Percentiles rank a stretch among this genome's conserved stretches.
Evolutionary conservation across 441 rosid genomes (phyloP).

Genomic region (Cnidoscolus chayamansa): DNA sequence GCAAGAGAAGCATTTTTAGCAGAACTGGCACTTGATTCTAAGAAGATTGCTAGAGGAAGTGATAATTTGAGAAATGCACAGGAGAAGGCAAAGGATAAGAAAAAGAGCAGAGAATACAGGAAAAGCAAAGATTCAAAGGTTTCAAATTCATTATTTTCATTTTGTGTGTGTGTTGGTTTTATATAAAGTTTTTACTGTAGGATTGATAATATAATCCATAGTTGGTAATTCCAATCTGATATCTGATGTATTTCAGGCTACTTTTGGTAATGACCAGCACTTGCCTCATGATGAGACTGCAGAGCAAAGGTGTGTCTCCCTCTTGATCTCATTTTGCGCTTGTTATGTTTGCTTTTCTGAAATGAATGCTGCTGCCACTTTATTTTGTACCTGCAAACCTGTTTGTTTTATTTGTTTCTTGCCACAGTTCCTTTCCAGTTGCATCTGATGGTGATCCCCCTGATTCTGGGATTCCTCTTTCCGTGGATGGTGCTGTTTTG

Average conservation of each 20-base stretch:
- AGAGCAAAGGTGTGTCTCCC: conserved; percentile 52
- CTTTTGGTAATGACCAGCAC: conserved; percentile 45
- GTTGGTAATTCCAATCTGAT: conserved; percentile 16
- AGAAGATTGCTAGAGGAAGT: conserved; percentile 56
- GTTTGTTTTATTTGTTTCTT: conserved; percentile 28
- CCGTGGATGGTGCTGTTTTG: conserved; percentile 42
- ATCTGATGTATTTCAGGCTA: conserved; percentile 40
- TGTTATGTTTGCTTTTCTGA: conserved; percentile 12
- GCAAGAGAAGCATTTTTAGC: conserved; percentile 91
- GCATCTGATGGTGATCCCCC: conserved; percentile 48
- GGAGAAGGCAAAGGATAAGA: conserved; percentile 85
- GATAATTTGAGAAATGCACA: conserved; percentile 54
- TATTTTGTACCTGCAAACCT: conserved; percentile 13
- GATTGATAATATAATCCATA: conserved; percentile 10
- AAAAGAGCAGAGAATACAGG: conserved; percentile 63
- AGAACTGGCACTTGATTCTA: conserved; percentile 89
- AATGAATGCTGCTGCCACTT: conserved; percentile 14
- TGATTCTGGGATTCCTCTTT: conserved; percentile 42
- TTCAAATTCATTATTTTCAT: conserved; percentile 21
- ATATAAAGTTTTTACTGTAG: not conserved
- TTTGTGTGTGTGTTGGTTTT: not conserved
- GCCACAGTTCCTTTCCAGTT: conserved; percentile 57
- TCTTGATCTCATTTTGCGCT: conserved; percentile 14
- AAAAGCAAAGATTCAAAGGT: conserved; percentile 81
- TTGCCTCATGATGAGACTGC: conserved; percentile 40